phyloP scores from a whole-genome alignment of 1,284 basidiomycete species.

The Heliocybe sulcata region DNA sequence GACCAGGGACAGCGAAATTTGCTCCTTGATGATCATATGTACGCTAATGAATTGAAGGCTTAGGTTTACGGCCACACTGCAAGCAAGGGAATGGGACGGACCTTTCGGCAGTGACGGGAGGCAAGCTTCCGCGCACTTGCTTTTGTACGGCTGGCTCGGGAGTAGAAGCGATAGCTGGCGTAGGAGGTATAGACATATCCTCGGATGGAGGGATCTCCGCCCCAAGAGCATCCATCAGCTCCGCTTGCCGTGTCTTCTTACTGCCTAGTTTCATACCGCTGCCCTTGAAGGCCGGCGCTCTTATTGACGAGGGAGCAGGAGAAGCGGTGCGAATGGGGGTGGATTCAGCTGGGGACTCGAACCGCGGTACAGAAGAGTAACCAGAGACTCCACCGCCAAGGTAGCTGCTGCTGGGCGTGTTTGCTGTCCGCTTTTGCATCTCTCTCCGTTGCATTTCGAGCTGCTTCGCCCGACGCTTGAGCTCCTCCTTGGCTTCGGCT shows the following conservation, averaged over 20 bases:
- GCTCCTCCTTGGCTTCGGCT: constrained; percentile 98
- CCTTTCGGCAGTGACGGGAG: constrained; percentile 77
- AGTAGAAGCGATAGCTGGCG: constrained; percentile 41
- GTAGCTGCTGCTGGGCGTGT: constrained; percentile 37
- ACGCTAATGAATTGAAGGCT: constrained; percentile 42
- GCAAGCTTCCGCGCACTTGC: constrained; percentile 54
- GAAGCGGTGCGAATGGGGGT: constrained; percentile 39
- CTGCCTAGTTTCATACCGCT: constrained; percentile 97
- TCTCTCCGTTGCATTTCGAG: constrained; percentile 97
- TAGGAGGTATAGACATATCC: constrained; percentile 51
- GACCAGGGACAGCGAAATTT: constrained; percentile 72
- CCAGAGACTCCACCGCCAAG: constrained; percentile 59
- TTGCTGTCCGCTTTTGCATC: constrained; percentile 72
- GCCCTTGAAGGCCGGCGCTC: constrained; percentile 83
- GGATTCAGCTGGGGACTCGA: constrained; percentile 50
- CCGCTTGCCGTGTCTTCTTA: constrained; percentile 85
- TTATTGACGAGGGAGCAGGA: constrained; percentile 43
- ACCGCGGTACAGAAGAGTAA: constrained; percentile 67
- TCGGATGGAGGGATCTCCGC: constrained; percentile 62
- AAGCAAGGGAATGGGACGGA: constrained; percentile 22
- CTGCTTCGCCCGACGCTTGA: constrained; percentile 96
- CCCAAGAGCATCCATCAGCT: constrained; percentile 84
- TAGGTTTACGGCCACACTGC: not conserved
- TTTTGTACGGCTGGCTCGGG: constrained; percentile 32
- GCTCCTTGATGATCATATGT: constrained; percentile 83